phyloP scores from a whole-genome alignment of 2,329 filamentous ascomycete species.

The Diaporthe humulicola region DNA sequence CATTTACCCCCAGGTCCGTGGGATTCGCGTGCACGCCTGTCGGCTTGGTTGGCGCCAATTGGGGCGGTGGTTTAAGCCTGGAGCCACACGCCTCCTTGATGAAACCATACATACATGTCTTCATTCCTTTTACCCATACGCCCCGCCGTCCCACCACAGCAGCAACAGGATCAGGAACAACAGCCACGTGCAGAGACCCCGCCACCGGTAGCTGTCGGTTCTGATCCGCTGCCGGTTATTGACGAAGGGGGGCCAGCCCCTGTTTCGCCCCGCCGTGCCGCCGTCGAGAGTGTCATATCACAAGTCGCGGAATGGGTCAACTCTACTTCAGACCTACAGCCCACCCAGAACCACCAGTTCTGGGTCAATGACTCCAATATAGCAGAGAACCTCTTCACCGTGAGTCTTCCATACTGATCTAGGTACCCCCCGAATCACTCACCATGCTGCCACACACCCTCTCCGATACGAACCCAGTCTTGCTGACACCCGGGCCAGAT shows the following conservation, averaged over 20 bases:
- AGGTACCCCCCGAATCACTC: not conserved
- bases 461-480: no score
- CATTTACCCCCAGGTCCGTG: not conserved
- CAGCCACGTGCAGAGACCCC: not conserved
- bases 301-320: slow-evolving; percentile 25
- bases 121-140: slow-evolving; percentile 36
- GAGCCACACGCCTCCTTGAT: not conserved
- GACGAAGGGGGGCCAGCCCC: slow-evolving; percentile 12
- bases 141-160: slow-evolving; percentile 24
- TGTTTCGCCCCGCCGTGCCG: not conserved
- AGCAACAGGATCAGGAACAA: not conserved
- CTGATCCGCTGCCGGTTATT: not conserved
- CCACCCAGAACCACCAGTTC: slow-evolving; percentile 37
- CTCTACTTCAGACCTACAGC: slow-evolving; percentile 11
- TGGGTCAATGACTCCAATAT: slow-evolving; percentile 41
- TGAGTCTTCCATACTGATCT: not conserved
- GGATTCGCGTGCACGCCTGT: not conserved
- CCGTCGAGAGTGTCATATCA: not conserved
- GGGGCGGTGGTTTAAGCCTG: slow-evolving; percentile 33
- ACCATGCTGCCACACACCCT: not conserved
- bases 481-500: slow-evolving; percentile 32
- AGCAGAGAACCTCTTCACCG: slow-evolving; percentile 41
- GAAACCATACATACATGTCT: slow-evolving; percentile 28
- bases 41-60: slow-evolving; percentile 4
- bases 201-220: not conserved